Evolutionary conservation across 2,329 filamentous ascomycete genomes (phyloP).

Genomic region (Sclerotinia nivalis): DNA sequence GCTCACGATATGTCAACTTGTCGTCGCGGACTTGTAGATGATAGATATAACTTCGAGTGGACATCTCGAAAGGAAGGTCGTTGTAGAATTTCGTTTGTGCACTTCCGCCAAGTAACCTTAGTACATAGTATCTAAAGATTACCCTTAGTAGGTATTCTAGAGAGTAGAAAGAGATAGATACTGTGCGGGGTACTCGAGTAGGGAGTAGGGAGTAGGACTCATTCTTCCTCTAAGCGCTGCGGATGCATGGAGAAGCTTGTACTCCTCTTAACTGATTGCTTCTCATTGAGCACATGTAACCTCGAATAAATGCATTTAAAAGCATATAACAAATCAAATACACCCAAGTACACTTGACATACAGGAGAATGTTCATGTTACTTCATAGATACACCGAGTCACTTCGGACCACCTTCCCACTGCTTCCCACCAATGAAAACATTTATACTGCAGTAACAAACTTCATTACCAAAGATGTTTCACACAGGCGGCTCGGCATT

Average conservation of each 20-base stretch:
- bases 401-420: neutral
- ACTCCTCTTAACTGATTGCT: neutral
- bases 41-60: neutral
- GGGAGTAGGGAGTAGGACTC: neutral
- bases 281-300: neutral
- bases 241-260: neutral
- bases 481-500: constrained; percentile 16
- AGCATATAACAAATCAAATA: neutral
- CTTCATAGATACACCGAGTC: constrained; percentile 2
- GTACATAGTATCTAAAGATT: no score
- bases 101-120: neutral
- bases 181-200: no score
- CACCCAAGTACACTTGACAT: neutral
- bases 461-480: constrained; percentile 2
- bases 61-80: neutral
- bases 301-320: neutral
- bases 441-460: neutral
- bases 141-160: no score
- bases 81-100: neutral
- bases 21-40: neutral
- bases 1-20: neutral
- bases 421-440: neutral
- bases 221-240: neutral
- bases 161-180: no score
- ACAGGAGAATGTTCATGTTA: neutral